phyloP scores from a whole-genome alignment of 2,329 filamentous ascomycete species.

The Xylariaceae sp. region DNA sequence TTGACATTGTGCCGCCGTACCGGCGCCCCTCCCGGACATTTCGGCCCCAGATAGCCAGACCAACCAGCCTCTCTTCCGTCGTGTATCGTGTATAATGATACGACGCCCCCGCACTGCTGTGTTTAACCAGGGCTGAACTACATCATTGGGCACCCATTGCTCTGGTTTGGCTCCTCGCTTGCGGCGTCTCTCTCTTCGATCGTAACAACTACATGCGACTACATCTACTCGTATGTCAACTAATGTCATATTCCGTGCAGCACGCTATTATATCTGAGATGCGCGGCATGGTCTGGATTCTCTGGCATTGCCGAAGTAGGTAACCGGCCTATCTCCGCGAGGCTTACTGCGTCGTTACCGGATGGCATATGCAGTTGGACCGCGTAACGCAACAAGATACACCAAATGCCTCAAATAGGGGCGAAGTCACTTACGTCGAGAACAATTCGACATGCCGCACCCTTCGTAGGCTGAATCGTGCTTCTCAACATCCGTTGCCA shows the following conservation, averaged over 20 bases:
- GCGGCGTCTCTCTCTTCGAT: neutral
- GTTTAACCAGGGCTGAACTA: neutral
- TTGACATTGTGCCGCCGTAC: neutral
- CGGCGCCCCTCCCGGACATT: constrained; percentile 10
- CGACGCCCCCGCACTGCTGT: neutral
- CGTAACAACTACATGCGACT: neutral
- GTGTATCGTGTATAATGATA: neutral
- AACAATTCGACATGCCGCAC: neutral
- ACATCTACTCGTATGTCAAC: neutral
- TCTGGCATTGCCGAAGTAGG: neutral
- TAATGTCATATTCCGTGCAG: neutral
- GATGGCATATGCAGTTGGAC: neutral
- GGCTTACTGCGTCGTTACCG: neutral
- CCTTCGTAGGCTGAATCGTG: no score
- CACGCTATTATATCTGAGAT: neutral
- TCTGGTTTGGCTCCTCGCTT: neutral
- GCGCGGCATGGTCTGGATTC: neutral
- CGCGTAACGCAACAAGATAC: no score
- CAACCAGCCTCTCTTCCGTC: neutral
- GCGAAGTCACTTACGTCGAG: neutral
- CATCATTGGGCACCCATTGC: neutral
- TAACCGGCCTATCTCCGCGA: neutral
- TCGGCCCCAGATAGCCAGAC: constrained; percentile 7
- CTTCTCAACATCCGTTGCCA: no score
- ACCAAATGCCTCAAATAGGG: neutral